Evolutionary conservation across 257 asterid species (phyloP).

Genomic region (Penstemon barbatus): DNA sequence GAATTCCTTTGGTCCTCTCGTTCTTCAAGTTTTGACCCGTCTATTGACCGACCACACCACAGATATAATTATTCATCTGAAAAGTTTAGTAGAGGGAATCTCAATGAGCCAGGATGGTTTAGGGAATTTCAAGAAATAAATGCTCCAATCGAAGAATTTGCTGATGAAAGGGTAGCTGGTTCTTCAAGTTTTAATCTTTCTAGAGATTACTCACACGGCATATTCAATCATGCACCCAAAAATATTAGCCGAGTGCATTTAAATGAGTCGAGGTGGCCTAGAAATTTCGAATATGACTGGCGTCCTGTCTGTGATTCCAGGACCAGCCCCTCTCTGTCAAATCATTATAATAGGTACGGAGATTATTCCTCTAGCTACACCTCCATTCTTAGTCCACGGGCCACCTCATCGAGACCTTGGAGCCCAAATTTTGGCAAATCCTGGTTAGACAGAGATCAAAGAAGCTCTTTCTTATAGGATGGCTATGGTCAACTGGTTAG

Average conservation of each 20-base stretch:
- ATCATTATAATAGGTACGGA: slow-evolving; percentile 48
- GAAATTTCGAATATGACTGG: slow-evolving; percentile 63
- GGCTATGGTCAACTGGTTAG: slow-evolving; percentile 39
- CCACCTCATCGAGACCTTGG: slow-evolving; percentile 40
- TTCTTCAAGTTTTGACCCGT: no score
- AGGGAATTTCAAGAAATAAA: background rate
- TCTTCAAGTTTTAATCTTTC: no score
- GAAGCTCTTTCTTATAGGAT: slow-evolving; percentile 47
- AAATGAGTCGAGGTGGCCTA: slow-evolving; percentile 34
- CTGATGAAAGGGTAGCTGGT: no score
- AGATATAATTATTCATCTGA: slow-evolving; percentile 35
- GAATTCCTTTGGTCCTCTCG: no score
- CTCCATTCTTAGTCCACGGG: slow-evolving; percentile 40
- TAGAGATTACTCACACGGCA: slow-evolving; percentile 28
- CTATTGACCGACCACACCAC: slow-evolving; percentile 27
- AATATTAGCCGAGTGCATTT: slow-evolving; percentile 29
- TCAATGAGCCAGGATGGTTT: background rate
- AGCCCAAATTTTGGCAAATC: slow-evolving; percentile 62
- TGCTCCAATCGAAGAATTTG: no score
- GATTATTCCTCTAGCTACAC: slow-evolving; percentile 44
- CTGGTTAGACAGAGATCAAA: slow-evolving; percentile 60
- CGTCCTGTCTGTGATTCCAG: slow-evolving; percentile 84
- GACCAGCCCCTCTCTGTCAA: slow-evolving; percentile 54
- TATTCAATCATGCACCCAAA: slow-evolving; percentile 33
- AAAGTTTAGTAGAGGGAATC: slow-evolving; percentile 10